Percentiles rank a stretch among this genome's conserved stretches.
phyloP scores from a whole-genome alignment of 225 moss, liverwort and hornwort species.

The Pseudisothecium myosuroides region DNA sequence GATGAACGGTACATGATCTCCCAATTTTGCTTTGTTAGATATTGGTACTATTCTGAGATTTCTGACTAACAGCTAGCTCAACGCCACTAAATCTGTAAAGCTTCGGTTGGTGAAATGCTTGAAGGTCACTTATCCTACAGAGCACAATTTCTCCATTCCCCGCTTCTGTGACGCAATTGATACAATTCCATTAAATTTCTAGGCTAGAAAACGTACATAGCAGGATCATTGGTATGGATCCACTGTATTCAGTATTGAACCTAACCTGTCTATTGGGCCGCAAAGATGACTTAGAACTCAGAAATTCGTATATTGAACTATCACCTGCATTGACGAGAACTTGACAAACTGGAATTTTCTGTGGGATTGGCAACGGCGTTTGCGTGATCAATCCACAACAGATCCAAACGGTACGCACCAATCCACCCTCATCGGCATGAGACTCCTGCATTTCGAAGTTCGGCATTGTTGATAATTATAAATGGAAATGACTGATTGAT shows the following conservation, averaged over 20 bases:
- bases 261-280: not conserved
- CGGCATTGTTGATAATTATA: not conserved
- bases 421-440: not conserved
- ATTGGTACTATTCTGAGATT: too few species aligned
- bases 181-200: not conserved
- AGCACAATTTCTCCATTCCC: not conserved
- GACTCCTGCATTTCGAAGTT: not conserved
- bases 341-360: not conserved
- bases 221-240: not conserved
- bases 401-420: conserved; percentile 6
- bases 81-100: too few species aligned
- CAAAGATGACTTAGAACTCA: not conserved
- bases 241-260: not conserved
- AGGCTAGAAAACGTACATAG: not conserved
- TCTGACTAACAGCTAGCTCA: too few species aligned
- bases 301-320: not conserved
- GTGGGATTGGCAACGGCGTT: not conserved
- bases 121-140: not conserved
- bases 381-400: not conserved
- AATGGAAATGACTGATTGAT: not conserved
- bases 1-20: too few species aligned
- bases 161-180: not conserved
- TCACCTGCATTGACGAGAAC: not conserved
- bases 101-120: not conserved
- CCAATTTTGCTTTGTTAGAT: too few species aligned